Evolutionary conservation across 2,329 filamentous ascomycete species (phyloP).

Genomic region (Arachnomyces sp.): DNA sequence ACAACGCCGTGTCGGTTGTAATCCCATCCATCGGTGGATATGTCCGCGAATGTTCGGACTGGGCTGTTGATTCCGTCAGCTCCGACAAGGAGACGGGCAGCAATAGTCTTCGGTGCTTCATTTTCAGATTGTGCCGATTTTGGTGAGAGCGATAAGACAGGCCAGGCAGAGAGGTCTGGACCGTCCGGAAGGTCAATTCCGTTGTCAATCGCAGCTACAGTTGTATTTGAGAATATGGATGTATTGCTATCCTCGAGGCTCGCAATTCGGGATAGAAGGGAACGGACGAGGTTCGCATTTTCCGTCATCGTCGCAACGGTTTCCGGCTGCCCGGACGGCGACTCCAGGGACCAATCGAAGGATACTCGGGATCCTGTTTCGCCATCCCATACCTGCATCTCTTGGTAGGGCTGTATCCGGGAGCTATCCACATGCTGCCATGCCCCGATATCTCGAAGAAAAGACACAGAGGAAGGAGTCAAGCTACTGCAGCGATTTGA

Average conservation of each 20-base stretch:
- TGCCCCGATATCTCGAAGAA: slow-evolving; percentile 72
- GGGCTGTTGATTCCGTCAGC: slow-evolving; percentile 94
- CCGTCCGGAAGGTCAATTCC: slow-evolving; percentile 59
- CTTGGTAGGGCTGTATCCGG: slow-evolving; percentile 78
- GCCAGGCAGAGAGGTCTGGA: slow-evolving; percentile 77
- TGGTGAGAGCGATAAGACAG: slow-evolving; percentile 64
- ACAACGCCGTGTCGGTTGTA: slow-evolving; percentile 87
- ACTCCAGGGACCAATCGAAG: slow-evolving; percentile 63
- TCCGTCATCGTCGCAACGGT: slow-evolving; percentile 95
- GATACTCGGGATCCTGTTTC: slow-evolving; percentile 78
- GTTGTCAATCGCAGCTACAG: slow-evolving; percentile 69
- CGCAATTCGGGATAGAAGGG: slow-evolving; percentile 62
- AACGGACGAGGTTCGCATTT: slow-evolving; percentile 80
- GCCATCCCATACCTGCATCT: slow-evolving; percentile 99
- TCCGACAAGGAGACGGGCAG: slow-evolving; percentile 77
- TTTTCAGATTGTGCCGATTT: slow-evolving; percentile 25
- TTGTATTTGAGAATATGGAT: slow-evolving; percentile 65
- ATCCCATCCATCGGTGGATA: slow-evolving; percentile 83
- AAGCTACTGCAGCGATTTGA: slow-evolving; percentile 95
- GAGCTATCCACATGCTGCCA: slow-evolving; percentile 67
- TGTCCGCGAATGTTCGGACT: slow-evolving; percentile 80
- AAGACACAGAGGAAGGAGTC: slow-evolving; percentile 77
- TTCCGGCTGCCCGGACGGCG: slow-evolving; percentile 39
- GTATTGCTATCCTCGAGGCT: slow-evolving; percentile 53
- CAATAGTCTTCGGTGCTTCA: slow-evolving; percentile 37